Conservation (phyloP, 192 early-diverging fungal genomes). For the Fimicolochytrium jonesii region DNA sequence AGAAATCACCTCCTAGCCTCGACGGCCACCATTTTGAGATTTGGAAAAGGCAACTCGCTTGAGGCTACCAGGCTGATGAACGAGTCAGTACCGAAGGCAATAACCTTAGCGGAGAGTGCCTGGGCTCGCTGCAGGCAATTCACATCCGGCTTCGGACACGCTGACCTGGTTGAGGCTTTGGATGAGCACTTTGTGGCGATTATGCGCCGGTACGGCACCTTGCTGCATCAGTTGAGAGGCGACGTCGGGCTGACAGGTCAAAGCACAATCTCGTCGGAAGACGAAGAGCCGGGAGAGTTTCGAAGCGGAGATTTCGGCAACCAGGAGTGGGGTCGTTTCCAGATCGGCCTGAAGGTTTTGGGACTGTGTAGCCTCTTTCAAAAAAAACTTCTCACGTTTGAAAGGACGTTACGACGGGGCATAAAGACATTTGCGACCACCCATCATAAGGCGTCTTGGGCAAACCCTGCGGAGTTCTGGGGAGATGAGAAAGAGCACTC, state of each 20-base stretch:
- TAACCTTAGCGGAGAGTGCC: conserved; percentile 36
- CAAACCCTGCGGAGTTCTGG: conserved; percentile 3
- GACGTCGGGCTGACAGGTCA: conserved; percentile 36
- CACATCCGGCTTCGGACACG: conserved; percentile 60
- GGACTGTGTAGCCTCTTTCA: conserved; percentile 45
- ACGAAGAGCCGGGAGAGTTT: conserved; percentile 43
- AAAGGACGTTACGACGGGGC: conserved; percentile 20
- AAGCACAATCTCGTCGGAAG: neutral
- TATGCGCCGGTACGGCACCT: conserved; percentile 37
- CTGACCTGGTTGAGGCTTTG: conserved; percentile 48
- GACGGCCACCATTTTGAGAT: conserved; percentile 17
- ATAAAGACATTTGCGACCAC: neutral
- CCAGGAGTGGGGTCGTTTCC: conserved; percentile 61
- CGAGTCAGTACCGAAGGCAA: conserved; percentile 45
- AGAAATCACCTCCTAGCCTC: conserved; percentile 36
- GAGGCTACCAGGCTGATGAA: conserved; percentile 45
- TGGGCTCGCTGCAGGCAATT: conserved; percentile 51
- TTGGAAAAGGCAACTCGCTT: conserved; percentile 15
- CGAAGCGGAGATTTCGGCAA: conserved; percentile 40
- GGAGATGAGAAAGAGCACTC: conserved; percentile 16
- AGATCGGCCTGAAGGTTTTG: conserved; percentile 61
- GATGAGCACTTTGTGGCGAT: conserved; percentile 47
- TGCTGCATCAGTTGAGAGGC: conserved; percentile 36
- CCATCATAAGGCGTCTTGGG: neutral
- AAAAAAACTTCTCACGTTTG: conserved; percentile 39